These are phyloP conservation scores for Vitis amurensis DNA, from an alignment of 164 flowering plant species.

Conservation along the genomic window DNA sequence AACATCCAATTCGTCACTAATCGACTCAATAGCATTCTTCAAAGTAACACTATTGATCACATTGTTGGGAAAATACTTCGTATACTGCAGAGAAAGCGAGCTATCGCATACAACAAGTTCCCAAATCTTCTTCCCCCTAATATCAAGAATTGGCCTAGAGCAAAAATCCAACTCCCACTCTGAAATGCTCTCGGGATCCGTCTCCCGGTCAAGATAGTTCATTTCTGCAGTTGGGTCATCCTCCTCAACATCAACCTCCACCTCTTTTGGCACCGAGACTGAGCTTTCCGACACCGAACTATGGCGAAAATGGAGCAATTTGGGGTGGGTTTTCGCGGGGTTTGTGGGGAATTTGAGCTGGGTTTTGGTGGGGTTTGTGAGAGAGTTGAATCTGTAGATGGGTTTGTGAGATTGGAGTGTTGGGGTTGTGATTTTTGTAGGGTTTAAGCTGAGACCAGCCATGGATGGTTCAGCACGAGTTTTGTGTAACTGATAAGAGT, in stretches of 20 bases:
- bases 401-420: constrained; percentile 30
- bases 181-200: constrained; percentile 64
- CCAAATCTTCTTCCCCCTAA: constrained; percentile 95
- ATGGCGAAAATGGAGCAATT: constrained; percentile 20
- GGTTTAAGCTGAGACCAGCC: constrained; percentile 69
- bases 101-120: constrained; percentile 92
- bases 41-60: constrained; percentile 92
- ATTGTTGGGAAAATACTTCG: constrained; percentile 92
- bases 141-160: constrained; percentile 92
- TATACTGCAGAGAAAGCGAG: constrained; percentile 82
- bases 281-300: constrained; percentile 68
- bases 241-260: constrained; percentile 34
- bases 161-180: constrained; percentile 99
- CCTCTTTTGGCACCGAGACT: constrained; percentile 40
- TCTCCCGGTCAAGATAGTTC: constrained; percentile 75
- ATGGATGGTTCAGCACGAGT: constrained; percentile 29
- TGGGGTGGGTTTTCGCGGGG: constrained; percentile 18
- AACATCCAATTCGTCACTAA: constrained; percentile 62
- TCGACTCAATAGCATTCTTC: constrained; percentile 70
- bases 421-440: constrained; percentile 51
- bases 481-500: not conserved
- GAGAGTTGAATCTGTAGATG: constrained; percentile 29
- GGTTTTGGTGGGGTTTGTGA: constrained; percentile 35
- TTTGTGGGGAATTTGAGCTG: constrained; percentile 16
- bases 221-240: constrained; percentile 83